Evolutionary conservation across 495 filamentous ascomycete genomes (phyloP).

Genomic region (Aspergillus nanangensis): DNA sequence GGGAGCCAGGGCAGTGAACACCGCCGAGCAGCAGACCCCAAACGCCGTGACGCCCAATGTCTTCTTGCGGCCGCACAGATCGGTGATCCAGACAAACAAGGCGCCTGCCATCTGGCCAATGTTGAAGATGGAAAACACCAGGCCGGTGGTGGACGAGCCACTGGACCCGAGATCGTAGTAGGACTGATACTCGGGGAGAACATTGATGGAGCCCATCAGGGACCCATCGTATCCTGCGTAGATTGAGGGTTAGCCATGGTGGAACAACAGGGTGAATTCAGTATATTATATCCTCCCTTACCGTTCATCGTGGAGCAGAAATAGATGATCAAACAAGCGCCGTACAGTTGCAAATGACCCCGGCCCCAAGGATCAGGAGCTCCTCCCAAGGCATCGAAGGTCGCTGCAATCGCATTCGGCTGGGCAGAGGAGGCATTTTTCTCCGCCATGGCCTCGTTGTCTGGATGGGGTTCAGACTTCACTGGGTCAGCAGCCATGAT

Average conservation of each 20-base stretch:
- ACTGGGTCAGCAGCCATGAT: too few relatives aligned
- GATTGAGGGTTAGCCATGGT: background rate
- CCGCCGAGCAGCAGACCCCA: conserved; percentile 5
- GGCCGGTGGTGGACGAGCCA: conserved; percentile 5
- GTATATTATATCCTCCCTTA: too few relatives aligned
- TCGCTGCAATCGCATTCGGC: background rate
- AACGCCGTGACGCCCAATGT: conserved; percentile 4
- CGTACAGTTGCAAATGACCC: conserved; percentile 7
- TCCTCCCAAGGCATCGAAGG: background rate
- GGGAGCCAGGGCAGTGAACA: conserved; percentile 2
- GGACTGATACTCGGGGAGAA: conserved; percentile 4
- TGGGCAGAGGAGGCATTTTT: background rate
- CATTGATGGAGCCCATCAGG: conserved; percentile 7
- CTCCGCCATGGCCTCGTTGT: too few relatives aligned
- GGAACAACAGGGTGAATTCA: background rate
- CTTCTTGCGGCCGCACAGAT: conserved; percentile 4
- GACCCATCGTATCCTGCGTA: conserved; percentile 9
- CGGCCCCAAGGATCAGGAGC: conserved; percentile 2
- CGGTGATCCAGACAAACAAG: conserved; percentile 9
- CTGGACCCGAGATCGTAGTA: conserved; percentile 2
- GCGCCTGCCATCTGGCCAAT: conserved; percentile 9
- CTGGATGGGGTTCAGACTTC: too few relatives aligned
- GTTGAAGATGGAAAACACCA: conserved; percentile 11
- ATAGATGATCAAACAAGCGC: conserved; percentile 3
- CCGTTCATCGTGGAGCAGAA: conserved; percentile 12